Base-by-base conservation (phyloP, 345 rosid genomes). In the Citrus australasica region DNA sequence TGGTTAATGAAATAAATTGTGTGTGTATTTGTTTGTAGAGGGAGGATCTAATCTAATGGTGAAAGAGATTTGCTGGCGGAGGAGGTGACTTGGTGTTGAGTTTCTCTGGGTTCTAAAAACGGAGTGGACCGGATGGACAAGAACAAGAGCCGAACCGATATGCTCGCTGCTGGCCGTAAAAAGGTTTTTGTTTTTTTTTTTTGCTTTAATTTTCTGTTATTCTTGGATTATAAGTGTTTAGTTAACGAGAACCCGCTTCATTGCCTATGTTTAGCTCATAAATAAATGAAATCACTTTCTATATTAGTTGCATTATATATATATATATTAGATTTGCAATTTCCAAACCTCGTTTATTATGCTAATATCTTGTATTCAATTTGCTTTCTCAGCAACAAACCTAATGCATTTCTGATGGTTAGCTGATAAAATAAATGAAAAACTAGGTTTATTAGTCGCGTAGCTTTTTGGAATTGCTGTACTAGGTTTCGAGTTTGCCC, bases 111-210 rank as follows among this genome's bases (percentile, higher is more conserved):
- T 38, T 71, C 53, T 40, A 46, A 76, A 61, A 76, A 56, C 74
- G 42, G 82, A 78, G 90, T 73, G 83, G 86, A 83, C 81, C 77
- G 67, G 86, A 95, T 93, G 98, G 99, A 95, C 79, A 93, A 92
- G 89, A 93, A 91, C 87, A 95, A 91, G 91, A 91, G 75, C 82
- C 94, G 97, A 76, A 82, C 88, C 35, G 98, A 95, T 86, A 88
- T 93, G 79, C 98, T 93, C 37, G 93, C 94, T 2, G 99, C 99
- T 2, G 99, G 99, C 32, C 97, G 98, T 19, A 91, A 93, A 80
- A 93, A 88, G 98, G 99, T 93, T 82, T 59, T 66, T 61, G 22
- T 67, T 37, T 42, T 68, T 25, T 25, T 25, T 25, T 10, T 68
- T 10, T 55, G 51, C 59, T 37, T 32, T 68, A 4, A 25, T 37